Conservation (phyloP, 495 filamentous ascomycete species). For the Trichoderma reesei region DNA sequence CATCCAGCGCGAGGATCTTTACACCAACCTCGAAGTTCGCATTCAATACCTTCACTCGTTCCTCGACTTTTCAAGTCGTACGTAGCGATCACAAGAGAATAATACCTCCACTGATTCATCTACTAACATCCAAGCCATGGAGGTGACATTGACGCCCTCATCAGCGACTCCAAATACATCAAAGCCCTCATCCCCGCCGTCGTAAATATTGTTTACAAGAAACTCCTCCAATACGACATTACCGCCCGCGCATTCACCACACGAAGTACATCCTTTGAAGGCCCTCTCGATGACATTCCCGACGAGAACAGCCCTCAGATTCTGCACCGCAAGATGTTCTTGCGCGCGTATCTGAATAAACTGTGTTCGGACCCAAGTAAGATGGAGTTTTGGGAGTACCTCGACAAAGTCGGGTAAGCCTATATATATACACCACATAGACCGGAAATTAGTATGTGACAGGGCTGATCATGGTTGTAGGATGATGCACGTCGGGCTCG, state of each 20-base stretch:
- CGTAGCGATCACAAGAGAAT: constrained; percentile 11
- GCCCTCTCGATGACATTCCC: constrained; percentile 48
- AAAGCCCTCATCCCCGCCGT: constrained; percentile 62
- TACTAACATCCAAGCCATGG: background rate
- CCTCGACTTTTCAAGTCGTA: constrained; percentile 61
- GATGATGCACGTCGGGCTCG: constrained; percentile 62
- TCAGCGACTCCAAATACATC: constrained; percentile 58
- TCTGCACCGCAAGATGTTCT: constrained; percentile 64
- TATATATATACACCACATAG: background rate
- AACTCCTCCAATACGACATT: constrained; percentile 65
- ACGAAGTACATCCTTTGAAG: constrained; percentile 52
- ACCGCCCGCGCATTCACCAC: constrained; percentile 63
- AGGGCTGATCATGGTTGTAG: constrained; percentile 18
- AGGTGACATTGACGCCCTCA: constrained; percentile 61
- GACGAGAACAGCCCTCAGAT: constrained; percentile 61
- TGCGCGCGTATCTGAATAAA: constrained; percentile 59
- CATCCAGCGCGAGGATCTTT: constrained; percentile 58
- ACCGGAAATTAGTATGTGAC: too few species aligned
- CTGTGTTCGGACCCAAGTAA: constrained; percentile 60
- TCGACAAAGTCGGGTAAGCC: constrained; percentile 61
- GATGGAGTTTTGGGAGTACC: constrained; percentile 69
- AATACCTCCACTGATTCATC: background rate
- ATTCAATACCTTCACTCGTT: constrained; percentile 64
- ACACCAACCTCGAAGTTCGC: constrained; percentile 55
- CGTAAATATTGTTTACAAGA: constrained; percentile 70